phyloP scores from a whole-genome alignment of 2,329 filamentous ascomycete genomes.

The Paecilomyces formosus region DNA sequence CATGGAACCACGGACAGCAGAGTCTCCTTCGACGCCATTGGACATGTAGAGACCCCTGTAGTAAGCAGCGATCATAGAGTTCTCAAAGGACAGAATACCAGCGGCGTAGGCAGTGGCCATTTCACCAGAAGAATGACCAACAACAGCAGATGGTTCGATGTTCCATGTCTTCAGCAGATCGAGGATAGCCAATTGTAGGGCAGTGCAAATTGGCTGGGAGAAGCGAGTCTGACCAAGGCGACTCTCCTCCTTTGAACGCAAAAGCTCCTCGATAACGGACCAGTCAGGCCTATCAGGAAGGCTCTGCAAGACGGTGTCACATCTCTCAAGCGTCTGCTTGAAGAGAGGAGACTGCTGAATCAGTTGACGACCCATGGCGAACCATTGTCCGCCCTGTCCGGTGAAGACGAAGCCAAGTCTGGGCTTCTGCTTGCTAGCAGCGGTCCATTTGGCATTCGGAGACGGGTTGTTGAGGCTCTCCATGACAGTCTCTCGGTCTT shows the following conservation, averaged over 20 bases:
- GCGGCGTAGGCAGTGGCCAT: constrained; percentile 46
- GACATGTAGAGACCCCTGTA: constrained; percentile 34
- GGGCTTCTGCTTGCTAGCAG: constrained; percentile 5
- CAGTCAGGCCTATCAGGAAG: constrained; percentile 2
- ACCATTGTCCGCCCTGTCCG: constrained; percentile 25
- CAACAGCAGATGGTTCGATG: constrained; percentile 25
- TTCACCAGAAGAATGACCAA: constrained; percentile 46
- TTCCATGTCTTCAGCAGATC: constrained; percentile 18
- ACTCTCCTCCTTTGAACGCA: constrained; percentile 3
- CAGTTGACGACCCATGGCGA: constrained; percentile 16
- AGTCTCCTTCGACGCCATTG: constrained; percentile 7
- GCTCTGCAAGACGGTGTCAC: neutral
- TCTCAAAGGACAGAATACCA: constrained; percentile 32
- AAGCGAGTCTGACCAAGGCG: constrained; percentile 11
- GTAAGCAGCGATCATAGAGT: constrained; percentile 41
- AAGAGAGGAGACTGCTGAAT: neutral
- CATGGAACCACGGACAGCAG: constrained; percentile 37
- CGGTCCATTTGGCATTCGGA: neutral
- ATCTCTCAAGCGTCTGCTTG: neutral
- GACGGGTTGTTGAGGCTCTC: neutral
- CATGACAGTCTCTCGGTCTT: neutral
- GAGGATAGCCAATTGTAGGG: constrained; percentile 14
- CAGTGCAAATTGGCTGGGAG: constrained; percentile 16
- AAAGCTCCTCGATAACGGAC: constrained; percentile 16
- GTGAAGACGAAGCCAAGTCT: constrained; percentile 16